phyloP scores from a whole-genome alignment of 2,329 filamentous ascomycete genomes.

The Ceratocystis lukuohia region DNA sequence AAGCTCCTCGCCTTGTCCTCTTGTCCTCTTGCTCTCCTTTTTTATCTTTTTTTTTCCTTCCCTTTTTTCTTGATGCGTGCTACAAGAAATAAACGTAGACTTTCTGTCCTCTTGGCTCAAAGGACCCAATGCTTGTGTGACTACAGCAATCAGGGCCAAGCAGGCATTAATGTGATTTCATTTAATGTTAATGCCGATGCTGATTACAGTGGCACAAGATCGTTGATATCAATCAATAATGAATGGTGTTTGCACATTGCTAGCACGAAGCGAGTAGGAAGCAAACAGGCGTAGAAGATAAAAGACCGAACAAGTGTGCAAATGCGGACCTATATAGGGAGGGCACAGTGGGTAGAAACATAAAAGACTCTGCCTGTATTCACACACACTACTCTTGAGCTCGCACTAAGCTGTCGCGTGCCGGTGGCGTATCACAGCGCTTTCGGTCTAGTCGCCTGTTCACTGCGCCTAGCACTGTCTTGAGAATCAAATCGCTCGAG shows the following conservation, averaged over 20 bases:
- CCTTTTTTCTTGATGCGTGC: not conserved
- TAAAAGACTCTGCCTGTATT: not conserved
- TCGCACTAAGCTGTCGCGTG: too few species aligned
- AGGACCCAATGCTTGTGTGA: not conserved
- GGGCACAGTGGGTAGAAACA: not conserved
- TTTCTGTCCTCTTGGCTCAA: not conserved
- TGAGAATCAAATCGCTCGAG: slow-evolving; percentile 60
- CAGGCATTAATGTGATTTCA: too few species aligned
- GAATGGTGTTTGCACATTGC: not conserved
- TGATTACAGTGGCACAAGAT: not conserved
- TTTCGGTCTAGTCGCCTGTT: slow-evolving; percentile 34
- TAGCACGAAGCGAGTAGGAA: not conserved
- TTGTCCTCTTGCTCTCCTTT: not conserved
- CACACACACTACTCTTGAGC: too few species aligned
- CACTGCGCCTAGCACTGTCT: slow-evolving; percentile 68
- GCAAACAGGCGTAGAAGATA: not conserved
- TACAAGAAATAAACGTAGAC: too few species aligned
- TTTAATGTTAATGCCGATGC: not conserved
- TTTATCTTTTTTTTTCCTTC: not conserved
- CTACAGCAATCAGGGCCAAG: not conserved
- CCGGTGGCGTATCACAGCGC: not conserved
- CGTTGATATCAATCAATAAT: not conserved
- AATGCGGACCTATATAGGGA: not conserved
- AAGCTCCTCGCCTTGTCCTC: not conserved
- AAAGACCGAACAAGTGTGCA: not conserved